phyloP scores from a whole-genome alignment of 78 protist genomes.

The Neovahlkampfia damariscottae region DNA sequence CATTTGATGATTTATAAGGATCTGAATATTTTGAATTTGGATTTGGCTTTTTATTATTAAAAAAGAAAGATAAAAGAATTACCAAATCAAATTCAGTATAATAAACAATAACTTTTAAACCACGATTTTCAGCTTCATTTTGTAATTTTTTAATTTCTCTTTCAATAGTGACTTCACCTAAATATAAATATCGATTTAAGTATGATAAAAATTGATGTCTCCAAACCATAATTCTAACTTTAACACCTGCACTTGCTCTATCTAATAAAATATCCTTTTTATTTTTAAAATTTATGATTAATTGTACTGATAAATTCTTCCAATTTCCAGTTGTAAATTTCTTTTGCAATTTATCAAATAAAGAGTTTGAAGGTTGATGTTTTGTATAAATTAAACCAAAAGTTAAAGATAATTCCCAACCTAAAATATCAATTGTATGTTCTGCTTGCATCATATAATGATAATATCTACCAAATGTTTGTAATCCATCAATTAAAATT shows the following conservation, averaged over 20 bases:
- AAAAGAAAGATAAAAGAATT: no score
- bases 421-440: conserved; percentile 42
- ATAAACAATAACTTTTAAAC: conserved; percentile 28
- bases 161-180: conserved; percentile 48
- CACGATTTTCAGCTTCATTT: conserved; percentile 26
- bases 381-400: conserved; percentile 41
- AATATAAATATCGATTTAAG: conserved; percentile 38
- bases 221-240: conserved; percentile 54
- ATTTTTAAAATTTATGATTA: no score
- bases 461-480: conserved; percentile 53
- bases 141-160: conserved; percentile 37
- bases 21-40: neutral
- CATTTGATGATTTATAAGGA: neutral
- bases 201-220: conserved; percentile 39
- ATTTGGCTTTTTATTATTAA: no score
- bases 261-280: conserved; percentile 47
- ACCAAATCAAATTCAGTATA: conserved; percentile 15
- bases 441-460: conserved; percentile 38
- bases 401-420: conserved; percentile 54
- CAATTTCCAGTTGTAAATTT: neutral
- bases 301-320: conserved; percentile 33
- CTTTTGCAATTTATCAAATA: neutral
- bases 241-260: conserved; percentile 36
- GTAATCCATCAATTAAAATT: conserved; percentile 49
- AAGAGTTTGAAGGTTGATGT: conserved; percentile 17